Evolutionary conservation across 306 rosid species (phyloP), one percentile per base, ranked within the genome.

Genomic region (Myrica gale): DNA sequence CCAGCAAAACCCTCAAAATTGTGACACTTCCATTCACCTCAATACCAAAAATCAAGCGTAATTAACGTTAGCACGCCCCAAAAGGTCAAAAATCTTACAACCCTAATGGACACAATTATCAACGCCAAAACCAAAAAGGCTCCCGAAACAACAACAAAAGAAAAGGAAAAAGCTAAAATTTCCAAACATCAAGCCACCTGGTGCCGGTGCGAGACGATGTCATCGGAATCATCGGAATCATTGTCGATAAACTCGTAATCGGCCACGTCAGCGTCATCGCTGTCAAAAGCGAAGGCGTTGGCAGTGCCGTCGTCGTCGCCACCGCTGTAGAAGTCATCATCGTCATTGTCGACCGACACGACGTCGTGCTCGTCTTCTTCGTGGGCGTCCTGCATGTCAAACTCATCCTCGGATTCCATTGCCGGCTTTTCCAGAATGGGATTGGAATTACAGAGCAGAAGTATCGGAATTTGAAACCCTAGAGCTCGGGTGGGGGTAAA

Each of bases 181-280:
- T 42, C 11, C 6, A 41, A n/a, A 66, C 17, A 66, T 42, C 17
- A 7, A 76, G 44, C 70, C 68, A 87, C 90, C 92, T 81, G 86
- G 70, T 78, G 71, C 2, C 90, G 87, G 81, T 82, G 82, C 23
- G 87, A 82, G 46, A 82, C 81, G 44, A 79, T 66, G 42, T 84
- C 92, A 21, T 82, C 83, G 32, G 87, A 88, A 84, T 86, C 92
- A 43, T 84, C 92, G 7, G 87, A 86, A 73, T 86, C 90, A 68
- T 86, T 88, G 70, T 86, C 90, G 72, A 88, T 80, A 82, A 86
- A 88, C 82, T 86, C 90, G 79, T 84, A 88, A 82, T 83, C 92
- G 43, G 84, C 88, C 15, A 71, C 82, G 74, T 87, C 90, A 55
- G 90, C 88, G 37, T 88, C 87, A 76, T 88, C 92, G 74, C 90